Base-by-base conservation (phyloP, 495 filamentous ascomycete species). In the Alectoria sarmentosa region DNA sequence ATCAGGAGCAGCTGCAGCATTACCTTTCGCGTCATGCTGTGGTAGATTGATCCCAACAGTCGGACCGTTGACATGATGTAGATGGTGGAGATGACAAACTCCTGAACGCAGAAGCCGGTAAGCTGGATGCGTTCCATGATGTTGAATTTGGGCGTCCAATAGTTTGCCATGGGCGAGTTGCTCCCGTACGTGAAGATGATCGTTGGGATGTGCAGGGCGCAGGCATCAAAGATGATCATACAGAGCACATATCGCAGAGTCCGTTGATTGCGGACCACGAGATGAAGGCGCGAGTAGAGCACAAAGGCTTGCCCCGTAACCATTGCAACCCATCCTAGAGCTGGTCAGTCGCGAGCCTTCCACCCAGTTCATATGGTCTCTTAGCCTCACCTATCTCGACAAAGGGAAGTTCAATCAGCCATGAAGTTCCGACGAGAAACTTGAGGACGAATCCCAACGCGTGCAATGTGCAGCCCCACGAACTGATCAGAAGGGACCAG, bases 261-360 rank as follows among this genome's bases (percentile, higher is more conserved):
- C 34, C 73, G 74, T n/a, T 73, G 74, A 34, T 82, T 80, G 32
- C 74, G 74, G 37, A 83, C 72, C 44, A 90, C 76, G 49, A 88
- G 74, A 68, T 88, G 83, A 7, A 89, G 78, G n/a, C 86, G 81
- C 4, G 86, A 88, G 74, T 84, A 89, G 26, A 89, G 76, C 15
- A 89, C 85, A 48, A 88, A 68, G 7, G 84, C 84, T 71, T 88
- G 85, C 23, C 85, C 85, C 0, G 84, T 86, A 6, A 89, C 83
- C 84, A 88, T 87, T 26, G 67, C 69, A 62, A 77, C 82, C 86
- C 86, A 89, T 23, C 86, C 67, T 69, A 32, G 19, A 13, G 5
- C 34, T 30, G 30, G 34, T 36, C 83, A 26, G 84, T 62, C 36
- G 78, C 79, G 57, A 81, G 67, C 19, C 83, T 13, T 77, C 71